Percentiles rank a stretch among this genome's conserved stretches.
Conservation (phyloP, 176 grass and related monocot species). For the Ensete ventricosum region DNA sequence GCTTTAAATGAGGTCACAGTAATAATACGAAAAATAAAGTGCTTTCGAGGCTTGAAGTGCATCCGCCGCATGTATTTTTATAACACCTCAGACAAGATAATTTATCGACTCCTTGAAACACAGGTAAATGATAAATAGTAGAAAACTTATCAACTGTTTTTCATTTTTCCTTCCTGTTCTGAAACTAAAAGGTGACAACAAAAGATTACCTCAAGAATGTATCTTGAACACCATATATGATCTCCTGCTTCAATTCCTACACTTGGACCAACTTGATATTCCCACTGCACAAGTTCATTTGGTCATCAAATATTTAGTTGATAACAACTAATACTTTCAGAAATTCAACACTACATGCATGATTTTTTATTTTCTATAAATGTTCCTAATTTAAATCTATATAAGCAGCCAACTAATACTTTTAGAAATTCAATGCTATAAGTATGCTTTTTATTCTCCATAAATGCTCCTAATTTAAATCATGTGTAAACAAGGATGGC, state of each 20-base stretch:
- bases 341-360: background rate
- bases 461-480: background rate
- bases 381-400: background rate
- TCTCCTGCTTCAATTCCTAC: conserved; percentile 96
- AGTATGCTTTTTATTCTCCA: background rate
- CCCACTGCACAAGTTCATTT: conserved; percentile 70
- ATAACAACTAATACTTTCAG: background rate
- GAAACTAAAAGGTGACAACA: background rate
- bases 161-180: background rate
- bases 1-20: no score
- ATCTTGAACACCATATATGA: conserved; percentile 95
- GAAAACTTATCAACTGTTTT: no score
- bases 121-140: no score
- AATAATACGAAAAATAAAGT: no score
- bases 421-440: background rate
- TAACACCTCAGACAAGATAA: no score
- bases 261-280: conserved; percentile 98
- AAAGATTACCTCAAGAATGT: conserved; percentile 83
- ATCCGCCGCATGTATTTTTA: no score
- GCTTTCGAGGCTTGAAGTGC: no score
- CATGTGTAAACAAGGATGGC: background rate
- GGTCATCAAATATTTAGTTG: background rate
- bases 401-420: background rate
- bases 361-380: background rate
- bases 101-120: no score